These are phyloP conservation scores for Oxalis stricta DNA, from an alignment of 441 rosid species.

Conservation along the genomic window DNA sequence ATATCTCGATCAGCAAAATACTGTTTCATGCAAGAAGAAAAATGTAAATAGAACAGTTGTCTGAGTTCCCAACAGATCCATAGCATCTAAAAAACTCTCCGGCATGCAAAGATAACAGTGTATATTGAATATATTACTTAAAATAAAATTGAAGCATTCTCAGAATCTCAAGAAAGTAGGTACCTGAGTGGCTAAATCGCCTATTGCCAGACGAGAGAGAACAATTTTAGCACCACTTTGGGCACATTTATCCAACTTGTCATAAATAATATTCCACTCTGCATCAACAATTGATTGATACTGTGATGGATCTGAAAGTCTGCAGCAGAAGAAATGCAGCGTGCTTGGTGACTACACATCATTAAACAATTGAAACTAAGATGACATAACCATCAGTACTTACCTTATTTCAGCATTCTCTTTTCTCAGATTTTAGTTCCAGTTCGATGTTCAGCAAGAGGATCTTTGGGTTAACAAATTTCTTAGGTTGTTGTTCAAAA, in stretches of 20 bases:
- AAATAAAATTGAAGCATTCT: no score
- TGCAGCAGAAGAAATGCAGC: conserved; percentile 16
- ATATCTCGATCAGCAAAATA: conserved; percentile 98
- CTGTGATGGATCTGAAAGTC: conserved; percentile 90
- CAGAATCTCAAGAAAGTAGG: conserved; percentile 2
- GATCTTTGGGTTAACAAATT: conserved; percentile 67
- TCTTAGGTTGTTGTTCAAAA: conserved; percentile 98
- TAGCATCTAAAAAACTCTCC: background rate
- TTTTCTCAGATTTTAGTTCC: conserved; percentile 97
- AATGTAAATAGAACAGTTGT: background rate
- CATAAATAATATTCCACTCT: conserved; percentile 98
- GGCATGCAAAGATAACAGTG: no score
- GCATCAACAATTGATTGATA: conserved; percentile 99
- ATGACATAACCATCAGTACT: background rate
- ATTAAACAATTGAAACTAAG: background rate
- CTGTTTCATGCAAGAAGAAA: conserved; percentile 26
- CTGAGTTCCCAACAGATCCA: background rate
- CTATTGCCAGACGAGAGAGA: conserved; percentile 95
- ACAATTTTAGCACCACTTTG: conserved; percentile 89
- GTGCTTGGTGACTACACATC: background rate
- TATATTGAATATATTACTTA: no score
- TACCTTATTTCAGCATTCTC: conserved; percentile 99
- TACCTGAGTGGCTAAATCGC: conserved; percentile 97
- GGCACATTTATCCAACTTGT: conserved; percentile 91
- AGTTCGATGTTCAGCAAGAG: conserved; percentile 80